Evolutionary conservation across 495 filamentous ascomycete genomes (phyloP).

Genomic region (Paragyromitra xinjiangensis): DNA sequence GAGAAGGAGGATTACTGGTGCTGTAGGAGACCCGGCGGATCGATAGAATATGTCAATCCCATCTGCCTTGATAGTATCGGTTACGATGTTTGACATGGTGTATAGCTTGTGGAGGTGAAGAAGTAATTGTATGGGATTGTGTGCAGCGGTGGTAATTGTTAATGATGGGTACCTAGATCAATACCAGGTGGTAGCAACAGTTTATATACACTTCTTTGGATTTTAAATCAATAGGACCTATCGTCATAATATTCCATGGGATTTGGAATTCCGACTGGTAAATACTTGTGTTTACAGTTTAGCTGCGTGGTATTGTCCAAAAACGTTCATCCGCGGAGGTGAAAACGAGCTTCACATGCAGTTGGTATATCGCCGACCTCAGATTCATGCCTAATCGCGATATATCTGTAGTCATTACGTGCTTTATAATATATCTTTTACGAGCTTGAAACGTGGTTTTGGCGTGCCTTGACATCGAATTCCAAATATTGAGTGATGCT

Average conservation of each 20-base stretch:
- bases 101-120: not conserved
- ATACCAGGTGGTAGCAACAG: not conserved
- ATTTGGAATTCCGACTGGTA: not conserved
- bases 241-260: not conserved
- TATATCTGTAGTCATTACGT: not conserved
- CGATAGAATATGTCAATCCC: constrained; percentile 69
- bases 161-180: not conserved
- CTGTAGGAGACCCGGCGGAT: constrained; percentile 59
- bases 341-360: not conserved
- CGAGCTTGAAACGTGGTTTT: too few species aligned
- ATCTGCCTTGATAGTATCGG: constrained; percentile 50
- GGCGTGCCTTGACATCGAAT: too few species aligned
- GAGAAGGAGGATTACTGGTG: constrained; percentile 68
- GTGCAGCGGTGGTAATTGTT: not conserved
- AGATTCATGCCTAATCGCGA: not conserved
- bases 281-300: not conserved
- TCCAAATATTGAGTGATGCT: too few species aligned
- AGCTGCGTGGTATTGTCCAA: not conserved
- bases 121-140: not conserved
- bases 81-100: constrained; percentile 16
- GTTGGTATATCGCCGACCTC: not conserved
- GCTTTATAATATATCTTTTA: too few species aligned
- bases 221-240: not conserved
- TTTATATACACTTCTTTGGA: constrained; percentile 12
- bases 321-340: not conserved